Evolutionary conservation across 225 moss, liverwort and hornwort genomes (phyloP), one percentile per base, ranked within the genome.

Genomic region (Marchantia polymorpha): DNA sequence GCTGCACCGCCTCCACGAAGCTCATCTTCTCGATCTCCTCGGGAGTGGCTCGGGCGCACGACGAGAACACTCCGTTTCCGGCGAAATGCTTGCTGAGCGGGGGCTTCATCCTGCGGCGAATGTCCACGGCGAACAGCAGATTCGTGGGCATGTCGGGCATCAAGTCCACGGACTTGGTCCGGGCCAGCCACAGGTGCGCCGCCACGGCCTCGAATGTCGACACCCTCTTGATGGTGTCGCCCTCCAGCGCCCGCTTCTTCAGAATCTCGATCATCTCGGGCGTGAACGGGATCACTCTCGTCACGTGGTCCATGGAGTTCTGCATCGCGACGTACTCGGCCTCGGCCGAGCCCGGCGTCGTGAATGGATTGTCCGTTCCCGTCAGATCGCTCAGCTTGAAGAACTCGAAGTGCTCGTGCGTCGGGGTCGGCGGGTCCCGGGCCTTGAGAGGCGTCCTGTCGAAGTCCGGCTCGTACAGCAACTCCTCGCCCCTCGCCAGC

Each of bases 141-240:
- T 92, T 90, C 52, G 95, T 86, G 0, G 91, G 73, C 39, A 77
- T 22, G 9, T 84, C 88, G 3, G 86, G 84, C 0, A 85, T 81
- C n/a, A 83, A 75, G 8, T 88, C 90, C 10, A 99, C 83, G 15
- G 95, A 83, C 68, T 84, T 93, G 0, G 87, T 91, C 73, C 95
- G 87, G 14, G 93, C 94, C 51, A 89, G 89, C 99, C 99, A 99
- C 39, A 95, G 60, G 72, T 99, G 92, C 0, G 89, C 91, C 0
- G 93, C 85, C 12, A 99, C 79, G 0, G 87, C 95, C 46, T 99
- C 99, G 75, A 99, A 99, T 3, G 92, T 93, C 73, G 95, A 95
- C 15, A 85, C 92, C 75, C 89, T 92, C 81, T 84, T 86, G 30
- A 91, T 74, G 27, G 63, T 64, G 6, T 86, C 91, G 7, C 87